Evolutionary conservation across 2,329 filamentous ascomycete species (phyloP).

Genomic region (Nemania sp.): DNA sequence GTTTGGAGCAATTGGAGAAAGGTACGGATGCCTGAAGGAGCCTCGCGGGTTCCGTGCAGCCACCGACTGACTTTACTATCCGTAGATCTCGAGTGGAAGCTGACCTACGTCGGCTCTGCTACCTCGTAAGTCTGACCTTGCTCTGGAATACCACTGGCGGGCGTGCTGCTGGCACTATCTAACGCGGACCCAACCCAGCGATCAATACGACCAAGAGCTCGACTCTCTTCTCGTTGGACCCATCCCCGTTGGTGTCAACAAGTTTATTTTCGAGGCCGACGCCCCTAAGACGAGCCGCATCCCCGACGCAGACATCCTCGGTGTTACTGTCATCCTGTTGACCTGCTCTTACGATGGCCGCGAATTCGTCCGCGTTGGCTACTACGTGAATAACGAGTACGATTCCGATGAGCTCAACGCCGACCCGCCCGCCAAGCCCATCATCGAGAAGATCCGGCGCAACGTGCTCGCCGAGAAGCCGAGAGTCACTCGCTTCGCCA

Average conservation of each 20-base stretch:
- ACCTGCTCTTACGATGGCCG: conserved; percentile 95
- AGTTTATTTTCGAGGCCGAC: conserved; percentile 97
- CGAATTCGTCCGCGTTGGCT: conserved; percentile 96
- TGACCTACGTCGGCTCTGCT: conserved; percentile 97
- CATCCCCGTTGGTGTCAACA: conserved; percentile 97
- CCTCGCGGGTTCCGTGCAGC: neutral
- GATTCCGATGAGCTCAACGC: conserved; percentile 86
- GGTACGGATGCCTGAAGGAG: conserved; percentile 54
- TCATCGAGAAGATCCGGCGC: conserved; percentile 88
- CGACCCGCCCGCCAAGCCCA: conserved; percentile 88
- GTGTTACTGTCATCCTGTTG: conserved; percentile 94
- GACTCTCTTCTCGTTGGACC: conserved; percentile 95
- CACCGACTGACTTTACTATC: conserved; percentile 17
- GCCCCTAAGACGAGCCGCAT: conserved; percentile 89
- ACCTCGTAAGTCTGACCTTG: conserved; percentile 75
- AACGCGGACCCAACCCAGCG: conserved; percentile 54
- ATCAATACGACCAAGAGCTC: conserved; percentile 97
- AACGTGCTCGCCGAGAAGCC: conserved; percentile 97
- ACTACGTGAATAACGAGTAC: conserved; percentile 99
- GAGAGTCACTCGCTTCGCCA: conserved; percentile 93
- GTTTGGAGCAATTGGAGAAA: conserved; percentile 91
- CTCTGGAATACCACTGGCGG: neutral
- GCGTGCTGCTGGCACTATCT: conserved; percentile 24
- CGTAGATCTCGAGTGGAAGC: conserved; percentile 96
- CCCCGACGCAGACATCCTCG: conserved; percentile 91